Evolutionary conservation across 1,284 basidiomycete species (phyloP), one percentile per base, ranked within the genome.

Genomic region (Fomes fomentarius): DNA sequence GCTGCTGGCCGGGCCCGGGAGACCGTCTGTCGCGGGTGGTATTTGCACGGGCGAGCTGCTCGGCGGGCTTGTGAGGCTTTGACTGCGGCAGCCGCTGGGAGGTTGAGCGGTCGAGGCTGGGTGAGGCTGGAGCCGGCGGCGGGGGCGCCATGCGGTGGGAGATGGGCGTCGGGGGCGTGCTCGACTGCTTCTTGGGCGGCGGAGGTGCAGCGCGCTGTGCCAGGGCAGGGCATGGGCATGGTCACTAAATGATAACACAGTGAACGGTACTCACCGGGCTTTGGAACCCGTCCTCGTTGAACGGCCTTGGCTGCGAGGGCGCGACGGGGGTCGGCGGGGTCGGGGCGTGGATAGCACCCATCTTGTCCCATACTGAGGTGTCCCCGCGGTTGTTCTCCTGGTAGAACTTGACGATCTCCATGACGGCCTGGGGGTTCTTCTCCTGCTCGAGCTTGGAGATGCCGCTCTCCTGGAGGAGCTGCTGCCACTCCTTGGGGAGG

Each of bases 351-450:
- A 73, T 49, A 74, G 79, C 61, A 17, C 87, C 87, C 84, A 96
- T 83, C 82, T 92, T 92, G 69, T 85, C 84, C 87, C 89, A 93
- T 9, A 89, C 87, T 24, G 68, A 70, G 1, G 58, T 59, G 64
- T 91, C 89, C 56, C 84, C 85, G 47, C 84, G 83, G 33, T 86
- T 86, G 31, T 85, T 86, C 68, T 94, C 92, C 68, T 97, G 95
- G 71, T 97, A 98, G 76, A 98, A 99, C 67, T 96, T 95, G 69
- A 99, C 96, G 63, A 99, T 97, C 68, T 98, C 97, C 85, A 97
- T 95, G 54, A 99, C 94, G 1, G 95, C 94, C 74, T 98, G 93
- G 0, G 97, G 97, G 69, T 99, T 96, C 77, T 93, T 94, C 74
- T 97, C 96, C 77, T 99, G 97, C 71, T 99, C 96, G 40, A 80